These are phyloP conservation scores for Arabidopsis thaliana DNA, from an alignment of 345 rosid species.

Conservation along the genomic window TAIR10.1 NC_003071.7:9554501-9555000, in stretches of 20 bases:
- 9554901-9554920: conserved; percentile 60
- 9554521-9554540: conserved; percentile 49
- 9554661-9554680: conserved; percentile 2
- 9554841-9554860: conserved; percentile 58
- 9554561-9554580: conserved; percentile 57
- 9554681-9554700: conserved; percentile 21
- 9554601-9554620: conserved; percentile 80
- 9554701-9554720: conserved; percentile 3
- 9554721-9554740: conserved; percentile 13
- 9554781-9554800: conserved; percentile 48
- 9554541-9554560: conserved; percentile 47
- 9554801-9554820: conserved; percentile 46
- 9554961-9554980: conserved; percentile 16
- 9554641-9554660: conserved; percentile 44
- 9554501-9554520: conserved; percentile 59
- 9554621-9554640: conserved; percentile 79
- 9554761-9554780: conserved; percentile 59
- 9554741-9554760: conserved; percentile 58
- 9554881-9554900: conserved; percentile 74
- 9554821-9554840: conserved; percentile 60
- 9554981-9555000: background rate
- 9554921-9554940: conserved; percentile 61
- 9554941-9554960: conserved; percentile 50
- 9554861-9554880: conserved; percentile 74
- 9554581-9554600: conserved; percentile 76